Percentiles rank a stretch among this genome's conserved stretches.
Evolutionary conservation across 2,329 filamentous ascomycete genomes (phyloP).

Genomic region (Tricladium varicosporioides): DNA sequence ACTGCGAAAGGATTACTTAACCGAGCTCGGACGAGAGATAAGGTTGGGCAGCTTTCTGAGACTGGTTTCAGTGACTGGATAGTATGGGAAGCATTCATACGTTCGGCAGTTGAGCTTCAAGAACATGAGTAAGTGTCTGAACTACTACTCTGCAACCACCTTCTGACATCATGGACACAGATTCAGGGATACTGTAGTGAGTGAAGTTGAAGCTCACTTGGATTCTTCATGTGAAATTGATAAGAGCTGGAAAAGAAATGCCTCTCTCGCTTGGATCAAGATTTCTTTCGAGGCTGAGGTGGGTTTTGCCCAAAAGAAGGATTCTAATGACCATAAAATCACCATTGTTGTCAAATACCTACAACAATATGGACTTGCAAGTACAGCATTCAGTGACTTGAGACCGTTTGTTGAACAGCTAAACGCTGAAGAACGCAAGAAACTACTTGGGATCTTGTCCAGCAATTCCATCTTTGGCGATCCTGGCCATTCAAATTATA

Average conservation of each 20-base stretch:
- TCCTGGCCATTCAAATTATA: background rate
- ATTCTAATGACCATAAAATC: constrained; percentile 10
- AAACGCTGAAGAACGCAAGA: constrained; percentile 18
- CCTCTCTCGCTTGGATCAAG: constrained; percentile 31
- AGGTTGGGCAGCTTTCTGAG: constrained; percentile 27
- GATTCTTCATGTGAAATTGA: constrained; percentile 30
- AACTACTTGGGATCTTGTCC: constrained; percentile 14
- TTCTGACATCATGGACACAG: constrained; percentile 12
- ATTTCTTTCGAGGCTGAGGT: constrained; percentile 21
- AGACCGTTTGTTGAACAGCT: constrained; percentile 27
- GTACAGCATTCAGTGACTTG: constrained; percentile 33
- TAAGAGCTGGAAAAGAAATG: constrained; percentile 36
- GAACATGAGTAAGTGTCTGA: constrained; percentile 24
- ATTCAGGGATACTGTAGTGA: constrained; percentile 18
- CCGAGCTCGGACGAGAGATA: constrained; percentile 30
- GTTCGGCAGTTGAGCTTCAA: constrained; percentile 26
- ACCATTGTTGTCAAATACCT: constrained; percentile 29
- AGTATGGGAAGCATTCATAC: constrained; percentile 33
- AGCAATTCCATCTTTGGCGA: constrained; percentile 11
- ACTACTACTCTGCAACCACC: background rate
- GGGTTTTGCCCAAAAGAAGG: constrained; percentile 5
- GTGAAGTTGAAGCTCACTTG: constrained; percentile 32
- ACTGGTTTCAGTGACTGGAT: constrained; percentile 33
- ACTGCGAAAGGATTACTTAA: constrained; percentile 26
- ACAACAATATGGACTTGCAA: constrained; percentile 29